Conservation (phyloP, 768 basidiomycete species). For the Lactarius hengduanensis region DNA sequence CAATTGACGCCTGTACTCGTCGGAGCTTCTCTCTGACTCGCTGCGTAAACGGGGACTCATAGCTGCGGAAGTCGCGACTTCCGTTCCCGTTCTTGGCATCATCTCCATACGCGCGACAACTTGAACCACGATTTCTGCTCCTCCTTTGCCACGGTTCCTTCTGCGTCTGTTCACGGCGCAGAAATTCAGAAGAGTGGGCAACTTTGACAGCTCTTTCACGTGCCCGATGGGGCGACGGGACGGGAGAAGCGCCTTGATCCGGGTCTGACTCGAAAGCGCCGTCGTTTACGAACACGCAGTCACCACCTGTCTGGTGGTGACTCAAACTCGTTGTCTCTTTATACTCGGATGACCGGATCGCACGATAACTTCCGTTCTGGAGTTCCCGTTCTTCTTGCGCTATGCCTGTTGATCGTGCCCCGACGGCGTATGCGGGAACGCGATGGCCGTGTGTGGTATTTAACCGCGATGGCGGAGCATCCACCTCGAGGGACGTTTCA, state of each 20-base stretch:
- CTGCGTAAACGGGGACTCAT: constrained; percentile 42
- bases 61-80: constrained; percentile 25
- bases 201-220: constrained; percentile 8
- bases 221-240: constrained; percentile 10
- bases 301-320: not conserved
- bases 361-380: not conserved
- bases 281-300: not conserved
- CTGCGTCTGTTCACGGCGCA: not conserved
- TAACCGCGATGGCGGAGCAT: not conserved
- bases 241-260: not conserved
- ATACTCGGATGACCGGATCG: not conserved
- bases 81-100: not conserved
- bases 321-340: not conserved
- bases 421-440: not conserved
- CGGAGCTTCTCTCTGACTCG: constrained; percentile 45
- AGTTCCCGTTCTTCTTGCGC: not conserved
- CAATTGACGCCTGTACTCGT: not conserved
- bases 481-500: not conserved
- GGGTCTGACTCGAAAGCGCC: not conserved
- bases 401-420: not conserved
- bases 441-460: not conserved
- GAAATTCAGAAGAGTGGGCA: not conserved
- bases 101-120: not conserved
- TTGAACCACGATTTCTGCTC: not conserved
- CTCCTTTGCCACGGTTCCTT: not conserved